phyloP scores from a whole-genome alignment of 768 basidiomycete genomes.

The Lentinula edodes region DNA sequence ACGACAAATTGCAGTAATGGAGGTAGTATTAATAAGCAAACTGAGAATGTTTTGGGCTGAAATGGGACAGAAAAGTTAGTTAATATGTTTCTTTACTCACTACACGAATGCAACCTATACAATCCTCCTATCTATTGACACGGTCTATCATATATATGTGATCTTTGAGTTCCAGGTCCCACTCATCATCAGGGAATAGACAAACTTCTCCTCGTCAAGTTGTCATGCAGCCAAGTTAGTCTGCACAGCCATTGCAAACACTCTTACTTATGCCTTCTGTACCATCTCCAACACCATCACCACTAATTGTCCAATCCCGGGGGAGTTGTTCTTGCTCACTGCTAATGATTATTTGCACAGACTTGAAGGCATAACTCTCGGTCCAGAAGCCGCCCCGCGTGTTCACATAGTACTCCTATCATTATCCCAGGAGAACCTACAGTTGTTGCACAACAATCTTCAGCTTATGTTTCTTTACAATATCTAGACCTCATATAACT shows the following conservation, averaged over 20 bases:
- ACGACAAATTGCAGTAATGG: no score
- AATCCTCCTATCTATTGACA: no score
- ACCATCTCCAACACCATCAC: not conserved
- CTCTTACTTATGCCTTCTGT: not conserved
- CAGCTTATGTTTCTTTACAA: not conserved
- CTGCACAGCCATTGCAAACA: not conserved
- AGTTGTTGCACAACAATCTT: not conserved
- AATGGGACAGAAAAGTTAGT: no score
- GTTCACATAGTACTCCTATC: not conserved
- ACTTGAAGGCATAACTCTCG: slow-evolving; percentile 14
- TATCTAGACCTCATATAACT: not conserved
- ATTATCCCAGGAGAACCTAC: not conserved
- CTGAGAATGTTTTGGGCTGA: no score
- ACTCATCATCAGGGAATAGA: not conserved
- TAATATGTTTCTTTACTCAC: no score
- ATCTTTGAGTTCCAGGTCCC: not conserved
- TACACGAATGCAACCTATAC: not conserved
- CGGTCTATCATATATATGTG: not conserved
- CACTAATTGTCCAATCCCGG: not conserved
- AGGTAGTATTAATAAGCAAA: no score
- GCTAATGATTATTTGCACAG: slow-evolving; percentile 1
- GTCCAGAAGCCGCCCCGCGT: not conserved
- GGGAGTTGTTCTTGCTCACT: not conserved
- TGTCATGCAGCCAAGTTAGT: not conserved
- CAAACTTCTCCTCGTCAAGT: not conserved